Conservation (phyloP, 129 eudicot genomes). For the Tanacetum coccineum region DNA sequence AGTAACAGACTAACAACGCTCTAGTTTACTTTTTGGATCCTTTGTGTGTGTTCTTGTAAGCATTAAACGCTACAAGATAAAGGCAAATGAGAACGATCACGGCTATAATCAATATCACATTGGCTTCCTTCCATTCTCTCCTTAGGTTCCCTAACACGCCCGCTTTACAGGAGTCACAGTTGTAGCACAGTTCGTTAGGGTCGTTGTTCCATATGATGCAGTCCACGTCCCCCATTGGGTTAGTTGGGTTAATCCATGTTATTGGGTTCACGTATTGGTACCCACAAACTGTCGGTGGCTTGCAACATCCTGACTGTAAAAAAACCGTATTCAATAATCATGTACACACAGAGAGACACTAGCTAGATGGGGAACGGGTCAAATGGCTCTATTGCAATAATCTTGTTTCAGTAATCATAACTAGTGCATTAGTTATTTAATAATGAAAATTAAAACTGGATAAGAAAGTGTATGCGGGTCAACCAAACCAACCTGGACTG, state of each 20-base stretch:
- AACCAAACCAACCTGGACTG: too few species aligned
- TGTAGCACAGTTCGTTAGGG: slow-evolving; percentile 71
- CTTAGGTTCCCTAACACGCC: slow-evolving; percentile 83
- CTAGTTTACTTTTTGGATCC: slow-evolving; percentile 29
- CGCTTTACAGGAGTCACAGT: slow-evolving; percentile 77
- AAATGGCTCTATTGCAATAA: neutral
- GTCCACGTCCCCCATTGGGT: slow-evolving; percentile 60
- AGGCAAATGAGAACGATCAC: slow-evolving; percentile 70
- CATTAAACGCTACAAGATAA: slow-evolving; percentile 83
- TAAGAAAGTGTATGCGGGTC: too few species aligned
- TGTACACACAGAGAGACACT: neutral
- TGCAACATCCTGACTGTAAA: slow-evolving; percentile 85
- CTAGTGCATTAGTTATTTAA: too few species aligned
- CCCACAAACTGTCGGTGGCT: slow-evolving; percentile 91
- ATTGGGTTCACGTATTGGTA: slow-evolving; percentile 79
- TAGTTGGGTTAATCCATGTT: slow-evolving; percentile 70
- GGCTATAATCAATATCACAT: slow-evolving; percentile 61
- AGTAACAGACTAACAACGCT: neutral
- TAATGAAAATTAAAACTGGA: too few species aligned
- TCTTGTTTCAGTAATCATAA: too few species aligned
- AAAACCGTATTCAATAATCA: neutral
- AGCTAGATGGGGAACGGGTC: neutral
- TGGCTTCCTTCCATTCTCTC: slow-evolving; percentile 87
- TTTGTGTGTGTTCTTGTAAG: slow-evolving; percentile 68
- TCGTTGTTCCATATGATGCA: slow-evolving; percentile 85